Conservation (phyloP, 495 filamentous ascomycete genomes). For the Penicillium samsonianum region DNA sequence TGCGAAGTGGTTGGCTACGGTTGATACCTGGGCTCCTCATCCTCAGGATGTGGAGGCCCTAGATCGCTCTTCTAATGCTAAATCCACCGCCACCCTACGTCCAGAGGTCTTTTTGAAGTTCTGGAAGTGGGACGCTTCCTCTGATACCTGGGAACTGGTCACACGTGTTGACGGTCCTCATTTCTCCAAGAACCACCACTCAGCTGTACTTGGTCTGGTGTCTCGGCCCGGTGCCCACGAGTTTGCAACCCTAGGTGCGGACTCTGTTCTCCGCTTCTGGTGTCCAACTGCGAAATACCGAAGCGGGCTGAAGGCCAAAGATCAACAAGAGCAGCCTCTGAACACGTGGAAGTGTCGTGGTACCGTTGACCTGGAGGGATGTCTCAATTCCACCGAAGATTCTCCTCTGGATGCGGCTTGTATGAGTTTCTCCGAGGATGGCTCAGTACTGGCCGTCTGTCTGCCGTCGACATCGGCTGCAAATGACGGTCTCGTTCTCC, state of each 20-base stretch:
- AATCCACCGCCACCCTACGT: constrained; percentile 19
- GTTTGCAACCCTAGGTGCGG: constrained; percentile 83
- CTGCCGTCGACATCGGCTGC: constrained; percentile 31
- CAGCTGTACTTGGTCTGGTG: constrained; percentile 67
- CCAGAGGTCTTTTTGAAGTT: constrained; percentile 85
- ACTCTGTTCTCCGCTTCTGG: constrained; percentile 79
- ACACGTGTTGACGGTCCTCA: constrained; percentile 85
- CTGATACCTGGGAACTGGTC: constrained; percentile 67
- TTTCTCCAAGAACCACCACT: constrained; percentile 48
- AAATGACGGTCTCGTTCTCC: constrained; percentile 31
- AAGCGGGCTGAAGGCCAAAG: constrained; percentile 60
- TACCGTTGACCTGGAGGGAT: constrained; percentile 53
- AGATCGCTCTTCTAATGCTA: constrained; percentile 29
- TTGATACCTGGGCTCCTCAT: constrained; percentile 85
- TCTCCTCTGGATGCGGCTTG: constrained; percentile 31
- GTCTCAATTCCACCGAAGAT: constrained; percentile 39
- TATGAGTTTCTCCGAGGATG: constrained; percentile 80
- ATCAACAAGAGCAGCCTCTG: constrained; percentile 51
- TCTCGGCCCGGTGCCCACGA: constrained; percentile 63
- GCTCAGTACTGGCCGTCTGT: constrained; percentile 74
- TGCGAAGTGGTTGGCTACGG: constrained; percentile 87
- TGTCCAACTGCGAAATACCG: constrained; percentile 62
- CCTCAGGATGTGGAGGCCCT: constrained; percentile 59
- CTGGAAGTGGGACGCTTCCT: constrained; percentile 73
- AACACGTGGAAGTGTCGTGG: constrained; percentile 73